Evolutionary conservation across 345 rosid species (phyloP).

Genomic region (Ceriops decandra): DNA sequence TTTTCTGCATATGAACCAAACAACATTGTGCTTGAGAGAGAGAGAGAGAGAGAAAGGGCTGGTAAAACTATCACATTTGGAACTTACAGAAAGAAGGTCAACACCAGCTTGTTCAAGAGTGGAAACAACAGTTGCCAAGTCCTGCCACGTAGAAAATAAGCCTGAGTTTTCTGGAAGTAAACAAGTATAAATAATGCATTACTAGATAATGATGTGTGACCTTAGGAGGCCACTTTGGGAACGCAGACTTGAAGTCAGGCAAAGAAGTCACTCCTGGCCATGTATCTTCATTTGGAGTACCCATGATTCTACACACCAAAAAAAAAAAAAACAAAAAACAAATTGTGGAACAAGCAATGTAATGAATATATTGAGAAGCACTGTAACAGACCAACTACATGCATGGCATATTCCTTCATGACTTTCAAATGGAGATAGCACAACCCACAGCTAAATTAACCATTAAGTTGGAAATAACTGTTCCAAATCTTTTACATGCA

Average conservation of each 20-base stretch:
- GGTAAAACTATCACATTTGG: not conserved
- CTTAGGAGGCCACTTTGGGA: conserved; percentile 89
- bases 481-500: too few relatives aligned
- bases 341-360: not conserved
- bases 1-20: conserved; percentile 47
- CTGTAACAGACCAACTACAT: too few relatives aligned
- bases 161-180: not conserved
- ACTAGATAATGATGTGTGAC: conserved; percentile 31
- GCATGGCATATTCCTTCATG: too few relatives aligned
- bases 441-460: too few relatives aligned
- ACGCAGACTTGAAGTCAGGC: conserved; percentile 90
- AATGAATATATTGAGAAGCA: not conserved
- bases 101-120: conserved; percentile 75
- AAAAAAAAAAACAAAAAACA: not conserved
- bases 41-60: not conserved
- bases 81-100: conserved; percentile 80
- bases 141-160: conserved; percentile 40
- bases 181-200: not conserved
- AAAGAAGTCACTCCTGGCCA: conserved; percentile 94
- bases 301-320: conserved; percentile 56
- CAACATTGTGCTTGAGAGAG: not conserved
- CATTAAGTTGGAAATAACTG: too few relatives aligned
- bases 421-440: too few relatives aligned
- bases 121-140: conserved; percentile 60
- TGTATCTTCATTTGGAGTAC: conserved; percentile 85